These are phyloP conservation scores for Emmonsia crescens DNA, from an alignment of 2,329 filamentous ascomycete species.

Conservation along the genomic window DNA sequence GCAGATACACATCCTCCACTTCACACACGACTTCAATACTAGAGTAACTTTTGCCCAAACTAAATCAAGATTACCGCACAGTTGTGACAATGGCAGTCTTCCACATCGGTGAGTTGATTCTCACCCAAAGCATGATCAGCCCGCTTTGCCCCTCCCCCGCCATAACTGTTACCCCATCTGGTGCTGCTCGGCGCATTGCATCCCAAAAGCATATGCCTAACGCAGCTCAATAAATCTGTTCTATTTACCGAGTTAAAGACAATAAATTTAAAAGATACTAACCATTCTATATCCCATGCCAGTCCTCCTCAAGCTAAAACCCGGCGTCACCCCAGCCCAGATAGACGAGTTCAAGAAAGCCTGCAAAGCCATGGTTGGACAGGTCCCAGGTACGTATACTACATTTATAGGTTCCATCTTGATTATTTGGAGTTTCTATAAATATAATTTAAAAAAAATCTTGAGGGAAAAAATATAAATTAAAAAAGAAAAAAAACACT, in stretches of 20 bases:
- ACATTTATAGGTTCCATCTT: background rate
- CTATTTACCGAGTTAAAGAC: background rate
- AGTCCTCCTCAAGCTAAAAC: conserved; percentile 37
- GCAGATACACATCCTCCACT: background rate
- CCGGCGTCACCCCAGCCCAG: conserved; percentile 24
- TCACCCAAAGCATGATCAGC: background rate
- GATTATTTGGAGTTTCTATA: background rate
- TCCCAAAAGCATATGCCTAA: too few species aligned
- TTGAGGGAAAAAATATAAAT: too few species aligned
- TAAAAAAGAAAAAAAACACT: background rate
- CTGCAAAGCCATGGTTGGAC: conserved; percentile 30
- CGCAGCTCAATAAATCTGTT: background rate
- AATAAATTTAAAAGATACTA: background rate
- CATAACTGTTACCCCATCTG: background rate
- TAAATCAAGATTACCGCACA: background rate
- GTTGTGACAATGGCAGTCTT: conserved; percentile 28
- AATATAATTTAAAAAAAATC: too few species aligned
- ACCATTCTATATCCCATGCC: background rate
- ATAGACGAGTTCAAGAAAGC: conserved; percentile 22
- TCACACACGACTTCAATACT: background rate
- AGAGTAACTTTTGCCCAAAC: background rate
- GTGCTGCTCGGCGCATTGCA: too few species aligned
- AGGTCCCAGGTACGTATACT: conserved; percentile 28
- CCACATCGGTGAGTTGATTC: conserved; percentile 26
- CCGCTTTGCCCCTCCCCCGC: background rate